These are phyloP conservation scores for Euphrasia confusa DNA, from an alignment of 257 asterid species.

Conservation along the genomic window DNA sequence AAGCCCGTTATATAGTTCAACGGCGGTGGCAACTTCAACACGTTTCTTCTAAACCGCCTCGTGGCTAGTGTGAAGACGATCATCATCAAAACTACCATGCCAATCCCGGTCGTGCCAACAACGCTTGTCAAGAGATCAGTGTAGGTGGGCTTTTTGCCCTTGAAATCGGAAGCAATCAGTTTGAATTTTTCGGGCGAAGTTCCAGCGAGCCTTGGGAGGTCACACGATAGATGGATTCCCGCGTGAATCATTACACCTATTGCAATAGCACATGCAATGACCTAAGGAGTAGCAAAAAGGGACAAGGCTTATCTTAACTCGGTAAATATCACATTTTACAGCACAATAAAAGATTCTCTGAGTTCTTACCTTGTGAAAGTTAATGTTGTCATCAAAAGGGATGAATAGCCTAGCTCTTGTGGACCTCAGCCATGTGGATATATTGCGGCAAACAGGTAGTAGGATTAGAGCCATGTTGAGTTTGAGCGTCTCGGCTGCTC, in stretches of 20 bases:
- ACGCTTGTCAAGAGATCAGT: constrained; percentile 37
- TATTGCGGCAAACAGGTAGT: constrained; percentile 79
- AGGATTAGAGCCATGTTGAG: constrained; percentile 93
- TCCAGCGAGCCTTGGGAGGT: constrained; percentile 59
- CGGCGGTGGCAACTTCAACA: constrained; percentile 62
- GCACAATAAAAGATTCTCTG: not conserved
- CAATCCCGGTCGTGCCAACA: constrained; percentile 59
- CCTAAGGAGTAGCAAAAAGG: constrained; percentile 15
- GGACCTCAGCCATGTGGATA: constrained; percentile 60
- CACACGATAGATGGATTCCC: constrained; percentile 69
- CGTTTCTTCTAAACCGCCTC: constrained; percentile 56
- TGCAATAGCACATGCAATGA: constrained; percentile 65
- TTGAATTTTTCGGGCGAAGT: constrained; percentile 59
- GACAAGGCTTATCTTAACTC: not conserved
- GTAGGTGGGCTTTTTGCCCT: constrained; percentile 52
- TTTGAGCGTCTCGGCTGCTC: constrained; percentile 91
- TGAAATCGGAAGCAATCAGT: constrained; percentile 58
- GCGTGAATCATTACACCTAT: constrained; percentile 56
- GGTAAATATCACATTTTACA: not conserved
- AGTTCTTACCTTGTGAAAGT: constrained; percentile 59
- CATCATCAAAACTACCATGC: constrained; percentile 61
- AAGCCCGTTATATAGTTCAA: constrained; percentile 72
- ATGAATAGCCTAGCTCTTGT: constrained; percentile 60
- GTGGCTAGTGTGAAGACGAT: constrained; percentile 72
- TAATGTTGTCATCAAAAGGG: constrained; percentile 83